phyloP scores from a whole-genome alignment of 2,329 filamentous ascomycete species.

The Immersiporthe knoxdaviesiana region DNA sequence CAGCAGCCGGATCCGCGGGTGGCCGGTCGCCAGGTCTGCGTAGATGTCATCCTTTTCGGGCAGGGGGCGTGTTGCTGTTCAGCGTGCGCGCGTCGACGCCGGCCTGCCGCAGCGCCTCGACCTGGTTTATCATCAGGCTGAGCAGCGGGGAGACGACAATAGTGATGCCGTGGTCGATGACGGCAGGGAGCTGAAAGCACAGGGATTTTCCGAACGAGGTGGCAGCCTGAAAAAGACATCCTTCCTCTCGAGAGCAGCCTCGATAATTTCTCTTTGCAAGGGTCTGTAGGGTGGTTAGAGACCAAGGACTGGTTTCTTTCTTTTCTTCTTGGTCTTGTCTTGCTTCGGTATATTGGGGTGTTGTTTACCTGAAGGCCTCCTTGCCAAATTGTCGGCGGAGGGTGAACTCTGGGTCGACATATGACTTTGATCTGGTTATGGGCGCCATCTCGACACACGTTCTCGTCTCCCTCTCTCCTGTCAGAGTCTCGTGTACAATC shows the following conservation, averaged over 20 bases:
- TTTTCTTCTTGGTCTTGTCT: background rate
- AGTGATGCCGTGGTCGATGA: constrained; percentile 86
- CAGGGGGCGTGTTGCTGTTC: constrained; percentile 77
- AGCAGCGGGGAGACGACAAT: constrained; percentile 88
- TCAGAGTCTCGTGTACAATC: too few species aligned
- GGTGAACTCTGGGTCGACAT: constrained; percentile 73
- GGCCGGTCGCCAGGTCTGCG: constrained; percentile 82
- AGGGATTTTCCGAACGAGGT: constrained; percentile 92
- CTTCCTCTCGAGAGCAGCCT: constrained; percentile 75
- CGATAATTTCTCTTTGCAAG: constrained; percentile 84
- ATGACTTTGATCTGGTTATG: constrained; percentile 51
- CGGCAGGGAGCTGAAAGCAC: constrained; percentile 89
- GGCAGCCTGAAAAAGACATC: constrained; percentile 94
- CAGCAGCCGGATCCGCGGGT: constrained; percentile 79
- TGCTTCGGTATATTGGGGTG: too few species aligned
- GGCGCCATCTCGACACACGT: constrained; percentile 41
- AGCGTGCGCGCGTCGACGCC: constrained; percentile 82
- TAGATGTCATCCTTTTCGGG: constrained; percentile 70
- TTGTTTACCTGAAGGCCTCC: constrained; percentile 74
- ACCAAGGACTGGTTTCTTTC: background rate
- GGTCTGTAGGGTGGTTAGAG: constrained; percentile 56
- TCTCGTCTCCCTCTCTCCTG: background rate
- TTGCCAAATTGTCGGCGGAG: constrained; percentile 75
- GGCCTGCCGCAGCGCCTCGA: constrained; percentile 73
- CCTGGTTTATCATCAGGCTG: constrained; percentile 95